Conservation (phyloP, 148 eudicot species). For the Vaccinium macrocarpon region DNA sequence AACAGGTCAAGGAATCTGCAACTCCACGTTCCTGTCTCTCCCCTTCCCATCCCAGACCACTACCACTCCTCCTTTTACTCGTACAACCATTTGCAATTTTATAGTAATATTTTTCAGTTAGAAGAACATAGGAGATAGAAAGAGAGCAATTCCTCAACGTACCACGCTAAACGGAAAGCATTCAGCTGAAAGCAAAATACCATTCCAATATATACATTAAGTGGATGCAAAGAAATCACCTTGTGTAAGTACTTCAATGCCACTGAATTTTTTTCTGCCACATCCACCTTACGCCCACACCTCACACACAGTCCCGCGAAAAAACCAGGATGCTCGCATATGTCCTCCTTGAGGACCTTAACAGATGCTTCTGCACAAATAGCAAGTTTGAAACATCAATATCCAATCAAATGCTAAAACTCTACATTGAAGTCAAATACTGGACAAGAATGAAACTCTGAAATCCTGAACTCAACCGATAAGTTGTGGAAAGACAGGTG, state of each 20-base stretch:
- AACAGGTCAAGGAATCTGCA: neutral
- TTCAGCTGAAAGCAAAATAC: neutral
- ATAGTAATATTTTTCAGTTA: neutral
- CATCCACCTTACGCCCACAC: conserved; percentile 11
- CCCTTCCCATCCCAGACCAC: neutral
- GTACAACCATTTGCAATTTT: neutral
- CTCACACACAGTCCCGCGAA: conserved; percentile 1
- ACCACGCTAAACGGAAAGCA: neutral
- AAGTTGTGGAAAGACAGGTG: neutral
- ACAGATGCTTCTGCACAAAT: conserved; percentile 14
- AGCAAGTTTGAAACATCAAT: conserved; percentile 1
- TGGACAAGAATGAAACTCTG: neutral
- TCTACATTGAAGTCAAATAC: neutral
- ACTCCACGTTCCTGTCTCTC: neutral
- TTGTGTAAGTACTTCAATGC: conserved; percentile 30
- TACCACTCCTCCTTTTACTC: neutral
- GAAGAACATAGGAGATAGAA: neutral
- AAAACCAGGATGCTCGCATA: conserved; percentile 12
- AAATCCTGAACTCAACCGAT: neutral
- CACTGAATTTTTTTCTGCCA: neutral
- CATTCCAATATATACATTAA: neutral
- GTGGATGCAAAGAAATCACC: conserved; percentile 35
- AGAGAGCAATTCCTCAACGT: neutral
- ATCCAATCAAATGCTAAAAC: neutral
- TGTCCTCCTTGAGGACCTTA: neutral